Percentiles rank a stretch among this genome's conserved stretches.
Conservation (phyloP, 2,329 filamentous ascomycete species). For the Pseudodiploospora longispora region DNA sequence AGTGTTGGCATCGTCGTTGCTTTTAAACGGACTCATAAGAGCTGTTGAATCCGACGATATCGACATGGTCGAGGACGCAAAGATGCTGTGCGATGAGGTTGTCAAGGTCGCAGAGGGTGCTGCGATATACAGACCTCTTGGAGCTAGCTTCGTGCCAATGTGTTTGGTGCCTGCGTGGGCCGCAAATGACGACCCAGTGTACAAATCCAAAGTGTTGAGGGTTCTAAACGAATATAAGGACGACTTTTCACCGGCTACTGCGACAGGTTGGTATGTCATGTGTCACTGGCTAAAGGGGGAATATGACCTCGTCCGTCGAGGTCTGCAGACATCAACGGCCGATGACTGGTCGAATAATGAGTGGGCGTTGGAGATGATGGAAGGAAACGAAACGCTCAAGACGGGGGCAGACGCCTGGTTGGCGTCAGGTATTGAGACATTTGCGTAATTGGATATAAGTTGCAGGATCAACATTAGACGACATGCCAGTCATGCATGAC, state of each 20-base stretch:
- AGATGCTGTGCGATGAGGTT: constrained; percentile 14
- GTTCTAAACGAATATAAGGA: constrained; percentile 13
- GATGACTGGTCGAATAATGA: constrained; percentile 1
- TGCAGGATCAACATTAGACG: no score
- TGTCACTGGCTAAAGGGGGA: constrained; percentile 5
- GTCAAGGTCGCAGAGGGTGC: constrained; percentile 15
- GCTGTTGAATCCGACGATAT: constrained; percentile 11
- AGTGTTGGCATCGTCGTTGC: not conserved
- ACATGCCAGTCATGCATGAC: no score
- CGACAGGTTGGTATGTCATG: constrained; percentile 6
- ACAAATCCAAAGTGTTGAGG: constrained; percentile 4
- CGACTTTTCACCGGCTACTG: constrained; percentile 9
- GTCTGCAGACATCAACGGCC: not conserved
- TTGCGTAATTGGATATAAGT: no score
- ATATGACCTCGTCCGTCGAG: constrained; percentile 1
- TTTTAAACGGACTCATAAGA: constrained; percentile 15
- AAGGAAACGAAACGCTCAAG: no score
- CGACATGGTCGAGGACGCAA: constrained; percentile 11
- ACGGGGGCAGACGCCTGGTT: no score
- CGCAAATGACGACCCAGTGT: constrained; percentile 18
- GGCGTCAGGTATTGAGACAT: no score
- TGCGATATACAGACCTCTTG: constrained; percentile 16
- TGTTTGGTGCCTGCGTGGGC: constrained; percentile 19
- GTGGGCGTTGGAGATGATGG: constrained; percentile 2
- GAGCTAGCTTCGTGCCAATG: constrained; percentile 18